Conservation (phyloP, 2,329 filamentous ascomycete species). For the Cytospora piceicola region DNA sequence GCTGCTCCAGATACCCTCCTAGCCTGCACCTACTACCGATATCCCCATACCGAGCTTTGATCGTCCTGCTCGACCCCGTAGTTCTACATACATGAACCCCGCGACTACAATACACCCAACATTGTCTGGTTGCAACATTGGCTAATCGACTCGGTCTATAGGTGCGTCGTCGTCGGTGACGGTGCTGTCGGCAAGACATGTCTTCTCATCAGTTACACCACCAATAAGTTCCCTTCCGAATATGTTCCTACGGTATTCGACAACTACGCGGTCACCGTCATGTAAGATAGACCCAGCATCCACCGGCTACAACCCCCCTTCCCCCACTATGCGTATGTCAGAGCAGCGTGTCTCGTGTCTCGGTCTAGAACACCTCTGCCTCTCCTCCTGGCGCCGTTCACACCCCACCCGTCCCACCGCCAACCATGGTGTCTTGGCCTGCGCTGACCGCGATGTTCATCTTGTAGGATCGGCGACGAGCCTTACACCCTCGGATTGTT, state of each 20-base stretch:
- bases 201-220: constrained; percentile 98
- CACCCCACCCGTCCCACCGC: constrained; percentile 2
- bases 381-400: constrained; percentile 5
- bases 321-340: constrained; percentile 29
- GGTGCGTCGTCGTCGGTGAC: constrained; percentile 98
- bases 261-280: constrained; percentile 99
- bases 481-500: constrained; percentile 97
- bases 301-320: constrained; percentile 14
- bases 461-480: constrained; percentile 91
- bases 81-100: constrained; percentile 21
- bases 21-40: constrained; percentile 19
- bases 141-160: constrained; percentile 45
- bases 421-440: constrained; percentile 4
- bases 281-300: constrained; percentile 67
- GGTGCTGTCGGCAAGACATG: constrained; percentile 99
- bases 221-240: constrained; percentile 99
- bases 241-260: constrained; percentile 99
- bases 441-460: constrained; percentile 25
- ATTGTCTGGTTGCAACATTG: constrained; percentile 10
- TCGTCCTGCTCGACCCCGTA: constrained; percentile 15
- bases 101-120: constrained; percentile 19
- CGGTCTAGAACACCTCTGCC: not conserved
- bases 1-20: constrained; percentile 18
- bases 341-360: constrained; percentile 24
- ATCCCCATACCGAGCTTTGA: constrained; percentile 16